These are phyloP conservation scores for Mrakiaceae sp. DNA, from an alignment of 1,284 basidiomycete species.

Conservation along the genomic window DNA sequence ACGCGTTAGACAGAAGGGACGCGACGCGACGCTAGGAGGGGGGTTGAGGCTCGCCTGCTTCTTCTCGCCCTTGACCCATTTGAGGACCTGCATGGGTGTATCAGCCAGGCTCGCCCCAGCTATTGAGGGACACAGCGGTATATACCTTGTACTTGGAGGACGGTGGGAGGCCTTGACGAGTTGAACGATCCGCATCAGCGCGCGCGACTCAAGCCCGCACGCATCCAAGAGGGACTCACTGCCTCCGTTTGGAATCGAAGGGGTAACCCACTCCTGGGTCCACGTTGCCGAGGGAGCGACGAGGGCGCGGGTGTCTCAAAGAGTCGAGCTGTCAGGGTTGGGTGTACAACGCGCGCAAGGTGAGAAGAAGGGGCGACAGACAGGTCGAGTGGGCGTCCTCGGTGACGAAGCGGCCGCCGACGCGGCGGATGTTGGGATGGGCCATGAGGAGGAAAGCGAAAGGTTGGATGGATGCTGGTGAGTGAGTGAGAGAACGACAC, in stretches of 20 bases:
- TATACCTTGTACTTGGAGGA: conserved; percentile 5
- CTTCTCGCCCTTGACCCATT: neutral
- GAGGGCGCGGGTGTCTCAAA: conserved; percentile 1
- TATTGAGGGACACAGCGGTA: too few species aligned
- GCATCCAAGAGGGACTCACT: too few species aligned
- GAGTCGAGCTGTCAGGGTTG: too few species aligned
- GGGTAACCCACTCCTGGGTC: conserved; percentile 31
- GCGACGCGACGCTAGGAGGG: conserved; percentile 22
- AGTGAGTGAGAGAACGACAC: too few species aligned
- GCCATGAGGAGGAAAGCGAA: neutral
- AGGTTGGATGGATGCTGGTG: neutral
- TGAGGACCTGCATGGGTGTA: neutral
- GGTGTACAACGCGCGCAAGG: too few species aligned
- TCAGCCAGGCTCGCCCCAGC: neutral
- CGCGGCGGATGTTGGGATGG: neutral
- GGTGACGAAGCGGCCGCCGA: conserved; percentile 4
- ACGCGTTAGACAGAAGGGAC: conserved; percentile 14
- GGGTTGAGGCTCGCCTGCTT: conserved; percentile 37
- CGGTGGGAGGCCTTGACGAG: neutral
- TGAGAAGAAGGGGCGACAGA: neutral
- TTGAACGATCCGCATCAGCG: too few species aligned
- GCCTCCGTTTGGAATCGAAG: neutral
- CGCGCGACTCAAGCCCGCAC: too few species aligned
- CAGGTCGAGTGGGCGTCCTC: conserved; percentile 3
- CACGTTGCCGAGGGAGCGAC: neutral